Conservation (phyloP, 768 basidiomycete species). For the Lyophyllum atratum region DNA sequence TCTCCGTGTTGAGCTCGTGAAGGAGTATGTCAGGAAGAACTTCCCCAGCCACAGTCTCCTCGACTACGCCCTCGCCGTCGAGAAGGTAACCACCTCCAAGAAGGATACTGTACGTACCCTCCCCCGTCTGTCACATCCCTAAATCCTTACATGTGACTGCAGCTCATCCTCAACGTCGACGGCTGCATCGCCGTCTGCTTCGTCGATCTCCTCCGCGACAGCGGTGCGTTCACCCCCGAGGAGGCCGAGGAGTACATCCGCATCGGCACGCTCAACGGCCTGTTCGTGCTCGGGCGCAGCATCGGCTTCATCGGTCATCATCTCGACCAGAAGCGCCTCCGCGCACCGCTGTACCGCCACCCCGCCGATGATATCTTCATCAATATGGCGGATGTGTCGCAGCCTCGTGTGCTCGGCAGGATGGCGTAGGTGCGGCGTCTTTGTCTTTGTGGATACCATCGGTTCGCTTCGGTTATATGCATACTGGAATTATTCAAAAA, state of each 20-base stretch:
- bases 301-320: constrained; percentile 98
- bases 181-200: constrained; percentile 96
- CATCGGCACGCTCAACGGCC: constrained; percentile 93
- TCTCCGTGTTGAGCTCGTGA: constrained; percentile 89
- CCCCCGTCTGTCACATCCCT: background rate
- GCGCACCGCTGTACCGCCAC: constrained; percentile 91
- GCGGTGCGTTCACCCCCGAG: constrained; percentile 92
- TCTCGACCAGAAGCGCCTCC: constrained; percentile 94
- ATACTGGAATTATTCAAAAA: background rate
- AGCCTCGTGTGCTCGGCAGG: constrained; percentile 75
- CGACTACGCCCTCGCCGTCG: constrained; percentile 94
- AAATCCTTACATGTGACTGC: constrained; percentile 2
- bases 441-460: background rate
- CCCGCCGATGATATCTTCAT: constrained; percentile 96
- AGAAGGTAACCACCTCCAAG: constrained; percentile 97
- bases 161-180: constrained; percentile 96
- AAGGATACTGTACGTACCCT: constrained; percentile 78
- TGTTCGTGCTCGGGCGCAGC: constrained; percentile 96
- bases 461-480: background rate
- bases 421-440: constrained; percentile 30
- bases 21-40: constrained; percentile 93
- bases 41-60: constrained; percentile 94
- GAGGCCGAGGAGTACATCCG: constrained; percentile 98
- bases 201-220: constrained; percentile 90
- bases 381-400: constrained; percentile 85